phyloP scores from a whole-genome alignment of 306 rosid genomes.

The Medicago truncatula region MtrunA17r5.0-ANR NC_053045.1:34180501-34181000 shows the following conservation, averaged over 20 bases:
- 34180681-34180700: conserved; percentile 80
- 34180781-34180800: conserved; percentile 79
- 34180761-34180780: conserved; percentile 73
- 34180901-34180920: conserved; percentile 73
- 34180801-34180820: conserved; percentile 80
- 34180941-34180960: conserved; percentile 58
- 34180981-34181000: conserved; percentile 16
- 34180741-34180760: conserved; percentile 83
- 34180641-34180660: conserved; percentile 80
- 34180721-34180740: conserved; percentile 74
- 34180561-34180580: conserved; percentile 81
- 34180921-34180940: conserved; percentile 74
- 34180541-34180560: conserved; percentile 78
- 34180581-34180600: conserved; percentile 73
- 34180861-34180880: conserved; percentile 62
- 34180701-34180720: conserved; percentile 81
- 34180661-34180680: conserved; percentile 75
- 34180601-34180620: conserved; percentile 88
- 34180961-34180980: conserved; percentile 17
- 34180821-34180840: conserved; percentile 72
- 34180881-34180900: conserved; percentile 58
- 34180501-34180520: conserved; percentile 78
- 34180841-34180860: conserved; percentile 71
- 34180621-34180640: conserved; percentile 87
- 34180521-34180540: conserved; percentile 56